Base-by-base conservation (phyloP, 768 basidiomycete species). In the Panaeolus papilionaceus region DNA sequence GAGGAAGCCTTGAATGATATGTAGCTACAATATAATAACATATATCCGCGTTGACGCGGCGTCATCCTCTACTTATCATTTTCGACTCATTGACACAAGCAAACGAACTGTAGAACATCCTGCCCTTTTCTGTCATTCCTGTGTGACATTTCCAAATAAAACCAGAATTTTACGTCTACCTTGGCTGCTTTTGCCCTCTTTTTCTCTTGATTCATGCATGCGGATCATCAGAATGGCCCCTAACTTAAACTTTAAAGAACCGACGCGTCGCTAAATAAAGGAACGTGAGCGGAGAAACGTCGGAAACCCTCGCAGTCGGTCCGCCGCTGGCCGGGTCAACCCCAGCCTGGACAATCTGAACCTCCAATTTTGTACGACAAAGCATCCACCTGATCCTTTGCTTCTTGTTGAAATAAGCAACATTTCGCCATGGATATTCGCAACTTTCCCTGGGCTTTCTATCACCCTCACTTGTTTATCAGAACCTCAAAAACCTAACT, bases 211-310 rank as follows among this genome's bases (percentile, higher is more conserved):
- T 33, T 33, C 33, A 5, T 33, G 3, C 33, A 33, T 5, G 2
- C 2, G 5, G 33, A 33, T 33, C 33, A 33, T 14, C 39, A 47
- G 20, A 47, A 23, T 33, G 33, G 10, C 54, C 54, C 54, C 54
- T 58, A 58, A 58, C 11, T n/a, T n/a, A n/a, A n/a, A n/a, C n/a
- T 58, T 58, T 28, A 37, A 33, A 37, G 54, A 58, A 37, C 11
- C 54, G 47, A 51, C 47, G 47, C 47, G 47, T 51, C 47, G 47
- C 47, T 18, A 47, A 18, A 47, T 14, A 4, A 18, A 11, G 20
- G 23, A 23, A 14, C 45, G 16, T 11, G 10, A 20, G 9, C 54
- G 78, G 78, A 70, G 66, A 76, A 79, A 74, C 68, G 10, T 78
- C 77, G 78, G 78, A 38, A 65, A 38, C 65, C 62, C 28, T 70